Evolutionary conservation across 2,329 filamentous ascomycete species (phyloP).

Genomic region (Xylariaceae sp.): DNA sequence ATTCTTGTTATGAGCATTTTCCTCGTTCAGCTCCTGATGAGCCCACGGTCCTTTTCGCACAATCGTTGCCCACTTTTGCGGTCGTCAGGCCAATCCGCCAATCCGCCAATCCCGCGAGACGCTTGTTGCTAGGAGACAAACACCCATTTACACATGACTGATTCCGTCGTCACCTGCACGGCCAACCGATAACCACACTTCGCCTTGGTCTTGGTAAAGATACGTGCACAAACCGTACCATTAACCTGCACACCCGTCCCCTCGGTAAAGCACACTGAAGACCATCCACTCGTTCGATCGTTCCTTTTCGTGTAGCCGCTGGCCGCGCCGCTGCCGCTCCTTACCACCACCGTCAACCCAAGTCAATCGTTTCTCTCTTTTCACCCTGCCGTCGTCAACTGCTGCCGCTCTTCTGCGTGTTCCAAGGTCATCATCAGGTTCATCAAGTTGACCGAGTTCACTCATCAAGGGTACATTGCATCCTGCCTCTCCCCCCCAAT

Average conservation of each 20-base stretch:
- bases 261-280: not conserved
- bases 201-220: not conserved
- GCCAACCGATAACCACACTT: conserved; percentile 13
- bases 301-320: conserved; percentile 10
- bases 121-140: conserved; percentile 10
- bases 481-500: no score
- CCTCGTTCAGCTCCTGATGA: conserved; percentile 10
- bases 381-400: not conserved
- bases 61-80: conserved; percentile 1
- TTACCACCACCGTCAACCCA: not conserved
- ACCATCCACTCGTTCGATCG: not conserved
- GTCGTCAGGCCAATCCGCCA: conserved; percentile 7
- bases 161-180: conserved; percentile 11
- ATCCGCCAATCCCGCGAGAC: not conserved
- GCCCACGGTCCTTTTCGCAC: not conserved
- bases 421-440: no score
- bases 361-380: not conserved
- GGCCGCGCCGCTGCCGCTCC: conserved; percentile 11
- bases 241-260: not conserved
- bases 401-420: not conserved
- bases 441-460: no score
- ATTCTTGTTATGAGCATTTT: not conserved
- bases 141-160: not conserved
- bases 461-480: no score
- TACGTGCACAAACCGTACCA: conserved; percentile 1